Base-by-base conservation (phyloP, 441 rosid genomes). In the California macrophylla region DNA sequence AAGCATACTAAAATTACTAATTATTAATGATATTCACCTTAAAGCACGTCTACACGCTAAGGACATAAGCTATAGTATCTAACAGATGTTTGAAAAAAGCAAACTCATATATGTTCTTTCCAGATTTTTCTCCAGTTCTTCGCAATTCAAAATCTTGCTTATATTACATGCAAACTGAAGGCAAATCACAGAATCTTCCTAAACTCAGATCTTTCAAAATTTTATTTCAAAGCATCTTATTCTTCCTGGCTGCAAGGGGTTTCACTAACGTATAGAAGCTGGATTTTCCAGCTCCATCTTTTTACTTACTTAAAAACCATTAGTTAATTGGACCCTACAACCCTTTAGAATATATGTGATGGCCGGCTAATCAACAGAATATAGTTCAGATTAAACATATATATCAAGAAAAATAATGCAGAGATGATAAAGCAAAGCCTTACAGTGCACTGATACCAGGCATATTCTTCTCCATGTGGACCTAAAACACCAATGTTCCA, bases 371-470 rank as follows among this genome's bases (percentile, higher is more conserved):
- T 6, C 25, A 54, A 54, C 12, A 54, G 25, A 54, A 18, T 20
- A 20, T 54, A 21, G 61, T 54, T 54, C 25, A 54, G 25, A 54
- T 21, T 15, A 21, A 18, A 7, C 18, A 45, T 5, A 50, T 54
- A 54, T 7, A 54, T 4, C 58, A 42, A 64, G 32, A 69, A 42
- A 62, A 60, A 60, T 4, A 34, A 58, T 28, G 71, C 65, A 65
- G 42, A 28, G 52, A 26, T 58, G 6, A 70, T 42, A 26, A 4
- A 69, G 66, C 25, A 70, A 66, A 72, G 63, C 71, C 86, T 70
- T 87, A 94, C 99, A 78, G 94, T 94, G 79, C 99, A 94, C 85
- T 94, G 97, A 77, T 92, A 94, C 99, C 98, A 94, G 6, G 97
- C 99, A 79, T 85, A 90, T 75, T 89, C 89, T 85, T 94, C 97